Evolutionary conservation across 2,329 filamentous ascomycete genomes (phyloP).

Genomic region (Cladophialophora yegresii): DNA sequence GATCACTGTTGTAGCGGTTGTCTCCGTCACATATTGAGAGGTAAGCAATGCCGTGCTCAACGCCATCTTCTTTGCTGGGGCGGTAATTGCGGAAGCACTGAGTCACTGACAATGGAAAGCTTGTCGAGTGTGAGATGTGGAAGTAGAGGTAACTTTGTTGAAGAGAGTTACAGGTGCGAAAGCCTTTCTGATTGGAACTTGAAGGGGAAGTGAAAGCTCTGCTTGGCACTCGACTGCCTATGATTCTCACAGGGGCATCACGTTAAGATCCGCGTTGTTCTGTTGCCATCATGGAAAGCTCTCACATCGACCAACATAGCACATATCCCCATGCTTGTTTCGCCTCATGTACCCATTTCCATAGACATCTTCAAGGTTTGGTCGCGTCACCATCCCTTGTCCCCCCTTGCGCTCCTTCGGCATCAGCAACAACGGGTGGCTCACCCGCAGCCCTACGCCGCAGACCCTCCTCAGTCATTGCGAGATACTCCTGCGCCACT

Average conservation of each 20-base stretch:
- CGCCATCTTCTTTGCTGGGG: neutral
- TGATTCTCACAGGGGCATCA: neutral
- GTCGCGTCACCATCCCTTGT: neutral
- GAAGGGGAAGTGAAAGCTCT: neutral
- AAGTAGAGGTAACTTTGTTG: neutral
- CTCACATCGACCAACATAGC: conserved; percentile 28
- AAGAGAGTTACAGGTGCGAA: neutral
- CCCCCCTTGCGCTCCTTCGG: neutral
- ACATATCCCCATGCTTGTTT: neutral
- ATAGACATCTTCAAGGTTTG: neutral
- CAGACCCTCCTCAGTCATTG: conserved; percentile 35
- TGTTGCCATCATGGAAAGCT: neutral
- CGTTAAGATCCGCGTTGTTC: neutral
- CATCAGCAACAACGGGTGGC: conserved; percentile 7
- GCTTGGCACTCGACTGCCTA: neutral
- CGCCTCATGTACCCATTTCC: neutral
- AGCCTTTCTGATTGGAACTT: neutral
- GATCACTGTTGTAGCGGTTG: conserved; percentile 6
- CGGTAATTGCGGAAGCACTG: neutral
- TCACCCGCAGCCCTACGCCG: conserved; percentile 17
- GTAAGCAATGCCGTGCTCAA: neutral
- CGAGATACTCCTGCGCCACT: conserved; percentile 33
- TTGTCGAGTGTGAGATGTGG: neutral
- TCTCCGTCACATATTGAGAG: conserved; percentile 14
- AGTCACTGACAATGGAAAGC: neutral